A percentile compares a stretch with the other conserved stretches of the same genome.
These are phyloP conservation scores for Candolleomyces efflorescens DNA, from an alignment of 768 basidiomycete species.

Conservation along the genomic window DNA sequence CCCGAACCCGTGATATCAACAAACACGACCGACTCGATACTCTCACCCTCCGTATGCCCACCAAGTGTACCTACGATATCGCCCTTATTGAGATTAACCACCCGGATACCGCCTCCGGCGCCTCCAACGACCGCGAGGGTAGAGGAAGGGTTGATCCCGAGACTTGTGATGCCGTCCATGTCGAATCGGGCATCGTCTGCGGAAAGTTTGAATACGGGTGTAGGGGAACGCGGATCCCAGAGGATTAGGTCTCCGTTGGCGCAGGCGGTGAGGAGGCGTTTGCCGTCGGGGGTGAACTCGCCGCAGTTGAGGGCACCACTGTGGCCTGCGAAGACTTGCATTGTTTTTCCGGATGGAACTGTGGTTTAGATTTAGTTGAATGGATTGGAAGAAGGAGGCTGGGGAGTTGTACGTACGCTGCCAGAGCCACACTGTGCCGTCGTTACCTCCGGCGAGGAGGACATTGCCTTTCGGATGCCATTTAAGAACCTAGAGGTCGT, in stretches of 20 bases:
- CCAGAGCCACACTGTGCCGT: constrained; percentile 96
- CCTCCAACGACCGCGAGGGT: constrained; percentile 92
- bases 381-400: background rate
- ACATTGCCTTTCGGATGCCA: constrained; percentile 96
- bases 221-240: constrained; percentile 85
- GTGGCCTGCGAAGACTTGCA: constrained; percentile 96
- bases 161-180: constrained; percentile 79
- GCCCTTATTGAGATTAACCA: constrained; percentile 85
- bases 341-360: constrained; percentile 94
- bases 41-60: constrained; percentile 84
- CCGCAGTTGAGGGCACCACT: constrained; percentile 80
- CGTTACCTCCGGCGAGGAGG: constrained; percentile 88
- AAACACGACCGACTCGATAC: constrained; percentile 83
- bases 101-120: constrained; percentile 76
- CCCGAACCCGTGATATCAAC: constrained; percentile 60
- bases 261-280: constrained; percentile 85
- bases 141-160: constrained; percentile 81
- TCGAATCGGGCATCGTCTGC: constrained; percentile 68
- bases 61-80: constrained; percentile 73
- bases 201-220: constrained; percentile 79
- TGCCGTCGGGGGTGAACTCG: constrained; percentile 90
- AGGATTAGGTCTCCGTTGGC: constrained; percentile 77
- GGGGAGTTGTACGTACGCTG: constrained; percentile 59
- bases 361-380: constrained; percentile 4
- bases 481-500: constrained; percentile 69